These are phyloP conservation scores for Stygiomarasmius scandens DNA, from an alignment of 1,284 basidiomycete genomes.

Conservation along the genomic window DNA sequence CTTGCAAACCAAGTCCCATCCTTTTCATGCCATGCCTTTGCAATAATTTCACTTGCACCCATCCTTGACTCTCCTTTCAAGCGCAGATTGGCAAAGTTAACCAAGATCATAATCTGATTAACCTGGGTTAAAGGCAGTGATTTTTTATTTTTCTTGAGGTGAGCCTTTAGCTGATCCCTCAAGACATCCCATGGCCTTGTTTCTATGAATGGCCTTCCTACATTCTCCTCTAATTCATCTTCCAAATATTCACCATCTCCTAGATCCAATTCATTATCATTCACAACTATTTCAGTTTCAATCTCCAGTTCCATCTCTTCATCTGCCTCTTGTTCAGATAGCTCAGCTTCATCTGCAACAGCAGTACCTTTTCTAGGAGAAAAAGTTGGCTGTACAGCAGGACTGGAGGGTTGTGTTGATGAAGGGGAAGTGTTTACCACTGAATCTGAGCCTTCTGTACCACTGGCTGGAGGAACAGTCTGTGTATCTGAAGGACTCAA, in stretches of 20 bases:
- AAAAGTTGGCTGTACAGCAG: neutral
- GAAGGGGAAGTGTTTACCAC: neutral
- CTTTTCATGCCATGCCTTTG: slow-evolving; percentile 1
- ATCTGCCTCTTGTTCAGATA: neutral
- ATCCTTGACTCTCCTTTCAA: slow-evolving; percentile 5
- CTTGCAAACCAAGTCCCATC: slow-evolving; percentile 4
- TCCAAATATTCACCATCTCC: slow-evolving; percentile 5
- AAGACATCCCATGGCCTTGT: slow-evolving; percentile 24
- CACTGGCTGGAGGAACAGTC: neutral
- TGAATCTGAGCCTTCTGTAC: no score
- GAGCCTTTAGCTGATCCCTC: slow-evolving; percentile 26
- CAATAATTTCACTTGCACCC: neutral
- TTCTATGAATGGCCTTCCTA: slow-evolving; percentile 13
- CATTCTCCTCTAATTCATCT: slow-evolving; percentile 9
- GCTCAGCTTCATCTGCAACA: neutral
- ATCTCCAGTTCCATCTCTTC: neutral
- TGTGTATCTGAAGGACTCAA: neutral
- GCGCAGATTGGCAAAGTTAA: slow-evolving; percentile 2
- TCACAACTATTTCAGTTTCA: neutral
- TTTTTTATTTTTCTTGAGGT: slow-evolving; percentile 26
- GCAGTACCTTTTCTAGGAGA: neutral
- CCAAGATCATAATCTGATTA: slow-evolving; percentile 36
- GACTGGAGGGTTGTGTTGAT: neutral
- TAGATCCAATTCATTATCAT: slow-evolving; percentile 13
- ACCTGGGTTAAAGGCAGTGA: slow-evolving; percentile 26